Evolutionary conservation across 78 protist species (phyloP).

Genomic region (Planoprotostelium fungivorum): DNA sequence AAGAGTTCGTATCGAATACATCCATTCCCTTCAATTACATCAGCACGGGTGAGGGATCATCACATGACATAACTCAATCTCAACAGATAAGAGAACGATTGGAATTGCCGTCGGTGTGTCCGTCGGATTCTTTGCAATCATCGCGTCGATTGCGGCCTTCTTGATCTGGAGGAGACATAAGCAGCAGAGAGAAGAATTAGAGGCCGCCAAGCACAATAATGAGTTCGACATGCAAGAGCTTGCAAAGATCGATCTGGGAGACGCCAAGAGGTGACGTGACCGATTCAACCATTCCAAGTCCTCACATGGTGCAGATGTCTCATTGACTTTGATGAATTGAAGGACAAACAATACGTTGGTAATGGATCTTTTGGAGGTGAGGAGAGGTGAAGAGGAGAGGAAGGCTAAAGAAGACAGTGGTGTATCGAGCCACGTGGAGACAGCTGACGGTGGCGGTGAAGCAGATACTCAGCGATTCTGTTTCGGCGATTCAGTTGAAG

Average conservation of each 20-base stretch:
- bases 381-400: neutral
- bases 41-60: too few species aligned
- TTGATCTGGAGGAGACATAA: neutral
- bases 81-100: too few species aligned
- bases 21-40: too few species aligned
- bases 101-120: neutral
- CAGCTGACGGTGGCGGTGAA: neutral
- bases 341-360: neutral
- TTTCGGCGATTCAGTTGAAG: neutral
- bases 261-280: neutral
- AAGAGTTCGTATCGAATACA: too few species aligned
- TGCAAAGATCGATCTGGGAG: neutral
- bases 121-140: neutral
- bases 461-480: neutral
- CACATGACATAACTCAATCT: too few species aligned
- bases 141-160: neutral
- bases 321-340: neutral
- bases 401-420: neutral
- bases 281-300: neutral
- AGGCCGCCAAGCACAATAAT: neutral
- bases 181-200: neutral
- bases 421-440: neutral
- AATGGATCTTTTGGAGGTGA: too few species aligned
- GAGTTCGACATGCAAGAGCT: neutral
- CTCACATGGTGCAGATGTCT: neutral